phyloP scores from a whole-genome alignment of 2,329 filamentous ascomycete genomes.

The Fusarium protoensiforme region DNA sequence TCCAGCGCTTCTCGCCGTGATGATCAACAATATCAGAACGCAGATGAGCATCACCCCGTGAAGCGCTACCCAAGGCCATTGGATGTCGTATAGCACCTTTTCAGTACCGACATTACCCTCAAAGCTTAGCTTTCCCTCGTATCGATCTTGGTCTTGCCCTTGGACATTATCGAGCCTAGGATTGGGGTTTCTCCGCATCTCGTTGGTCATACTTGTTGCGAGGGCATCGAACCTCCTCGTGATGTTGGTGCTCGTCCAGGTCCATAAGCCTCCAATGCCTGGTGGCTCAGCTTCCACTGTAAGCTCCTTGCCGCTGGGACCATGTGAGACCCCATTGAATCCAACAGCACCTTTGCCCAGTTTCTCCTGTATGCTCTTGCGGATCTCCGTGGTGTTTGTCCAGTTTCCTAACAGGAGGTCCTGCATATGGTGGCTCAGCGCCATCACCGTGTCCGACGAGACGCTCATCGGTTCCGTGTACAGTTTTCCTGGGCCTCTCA shows the following conservation, averaged over 20 bases:
- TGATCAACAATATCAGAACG: not conserved
- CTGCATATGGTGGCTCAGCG: slow-evolving; percentile 10
- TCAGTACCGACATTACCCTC: slow-evolving; percentile 2
- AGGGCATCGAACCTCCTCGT: slow-evolving; percentile 7
- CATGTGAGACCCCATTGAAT: not conserved
- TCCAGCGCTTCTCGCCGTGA: not conserved
- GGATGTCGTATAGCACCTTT: slow-evolving; percentile 1
- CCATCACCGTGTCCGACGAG: not conserved
- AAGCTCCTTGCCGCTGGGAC: not conserved
- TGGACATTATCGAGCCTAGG: not conserved
- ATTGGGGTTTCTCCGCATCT: slow-evolving; percentile 10
- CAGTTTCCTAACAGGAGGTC: not conserved
- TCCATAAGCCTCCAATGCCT: slow-evolving; percentile 3
- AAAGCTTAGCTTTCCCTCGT: not conserved
- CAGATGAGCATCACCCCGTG: not conserved
- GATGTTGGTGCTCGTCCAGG: slow-evolving; percentile 7
- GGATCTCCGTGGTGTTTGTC: not conserved
- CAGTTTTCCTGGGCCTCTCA: not conserved
- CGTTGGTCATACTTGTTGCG: slow-evolving; percentile 19
- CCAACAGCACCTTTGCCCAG: slow-evolving; percentile 6
- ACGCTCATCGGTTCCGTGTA: not conserved
- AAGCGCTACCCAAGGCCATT: slow-evolving; percentile 10
- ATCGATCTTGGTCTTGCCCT: slow-evolving; percentile 2
- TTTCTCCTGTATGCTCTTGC: not conserved
- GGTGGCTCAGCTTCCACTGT: not conserved